Percentiles rank a stretch among this genome's conserved stretches.
Conservation (phyloP, 2,329 filamentous ascomycete genomes). For the Monilinia fructicola region DNA sequence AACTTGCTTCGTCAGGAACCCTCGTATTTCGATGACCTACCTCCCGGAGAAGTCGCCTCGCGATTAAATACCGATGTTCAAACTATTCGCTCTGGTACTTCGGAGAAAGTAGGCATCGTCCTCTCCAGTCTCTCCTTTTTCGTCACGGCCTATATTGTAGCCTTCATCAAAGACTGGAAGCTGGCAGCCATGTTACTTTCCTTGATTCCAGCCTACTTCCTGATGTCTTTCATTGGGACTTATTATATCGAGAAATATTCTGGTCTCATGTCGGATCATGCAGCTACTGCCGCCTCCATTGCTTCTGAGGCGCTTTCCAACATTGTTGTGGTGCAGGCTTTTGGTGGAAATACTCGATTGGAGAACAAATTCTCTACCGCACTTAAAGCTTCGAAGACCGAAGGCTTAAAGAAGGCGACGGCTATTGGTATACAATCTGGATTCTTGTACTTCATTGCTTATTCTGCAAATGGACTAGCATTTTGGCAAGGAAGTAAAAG, state of each 20-base stretch:
- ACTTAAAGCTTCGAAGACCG: conserved; percentile 45
- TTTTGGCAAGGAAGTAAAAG: conserved; percentile 58
- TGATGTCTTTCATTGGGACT: conserved; percentile 49
- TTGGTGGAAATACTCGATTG: conserved; percentile 50
- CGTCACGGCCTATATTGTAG: conserved; percentile 57
- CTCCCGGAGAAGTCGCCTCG: conserved; percentile 52
- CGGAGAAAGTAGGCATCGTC: conserved; percentile 59
- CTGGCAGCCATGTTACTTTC: conserved; percentile 49
- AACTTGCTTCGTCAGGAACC: conserved; percentile 54
- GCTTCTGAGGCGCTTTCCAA: conserved; percentile 54
- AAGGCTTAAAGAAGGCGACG: conserved; percentile 51
- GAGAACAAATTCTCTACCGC: conserved; percentile 50
- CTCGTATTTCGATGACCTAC: conserved; percentile 54
- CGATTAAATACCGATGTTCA: conserved; percentile 55
- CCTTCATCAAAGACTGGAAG: conserved; percentile 55
- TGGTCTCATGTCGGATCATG: conserved; percentile 46
- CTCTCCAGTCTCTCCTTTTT: conserved; percentile 57
- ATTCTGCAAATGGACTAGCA: conserved; percentile 55
- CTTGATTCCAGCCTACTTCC: conserved; percentile 37
- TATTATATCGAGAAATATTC: conserved; percentile 49
- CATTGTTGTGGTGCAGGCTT: conserved; percentile 52
- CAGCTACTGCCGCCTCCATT: conserved; percentile 51
- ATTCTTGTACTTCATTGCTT: conserved; percentile 40
- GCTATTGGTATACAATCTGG: conserved; percentile 52
- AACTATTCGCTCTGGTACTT: conserved; percentile 56